Base-by-base conservation (phyloP, 768 basidiomycete genomes). In the Astraeus odoratus region DNA sequence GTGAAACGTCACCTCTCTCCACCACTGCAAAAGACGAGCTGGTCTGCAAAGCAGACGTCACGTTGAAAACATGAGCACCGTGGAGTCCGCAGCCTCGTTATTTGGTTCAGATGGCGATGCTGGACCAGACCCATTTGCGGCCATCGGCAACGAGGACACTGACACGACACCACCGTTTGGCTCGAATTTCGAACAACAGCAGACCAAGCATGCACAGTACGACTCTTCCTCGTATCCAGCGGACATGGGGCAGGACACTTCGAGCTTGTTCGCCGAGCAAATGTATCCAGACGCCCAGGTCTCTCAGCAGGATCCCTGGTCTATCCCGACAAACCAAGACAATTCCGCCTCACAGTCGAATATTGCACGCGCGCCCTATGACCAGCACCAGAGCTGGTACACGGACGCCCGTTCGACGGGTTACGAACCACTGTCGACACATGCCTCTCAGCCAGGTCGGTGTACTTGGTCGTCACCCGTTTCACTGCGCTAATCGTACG, bases 11-110 rank as follows among this genome's bases (percentile, higher is more conserved):
- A 50, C 36, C 48, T 23, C 30, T 39, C 44, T 47, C 43, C 34
- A 49, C 51, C 30, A 44, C 26, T 19, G 53, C 56, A 60, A 54
- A 49, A 20, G 30, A 48, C 25, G 23, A 46, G 30, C 37, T 53
- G 23, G 44, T 34, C 49, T 37, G 37, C 44, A 51, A 23, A 24
- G 19, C 41, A 29, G 37, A 39, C 36, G 43, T 57, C 62, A 66
- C 62, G 63, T 53, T 66, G 60, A 51, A 63, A 55, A 57, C 57
- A 83, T 84, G 82, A 75, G 69, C 60, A 70, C 72, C 53, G 78
- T 83, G 46, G 85, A 87, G 70, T 80, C 84, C 53, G 88, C 88
- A 27, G 83, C 86, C 42, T 81, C 84, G 46, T 81, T 91, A 37
- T 91, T 91, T 70, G 84, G 80, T 50, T 66, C 76, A 42, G 76